Conservation (phyloP, 2,329 filamentous ascomycete species). For the Pestalotiopsis sp. region DNA sequence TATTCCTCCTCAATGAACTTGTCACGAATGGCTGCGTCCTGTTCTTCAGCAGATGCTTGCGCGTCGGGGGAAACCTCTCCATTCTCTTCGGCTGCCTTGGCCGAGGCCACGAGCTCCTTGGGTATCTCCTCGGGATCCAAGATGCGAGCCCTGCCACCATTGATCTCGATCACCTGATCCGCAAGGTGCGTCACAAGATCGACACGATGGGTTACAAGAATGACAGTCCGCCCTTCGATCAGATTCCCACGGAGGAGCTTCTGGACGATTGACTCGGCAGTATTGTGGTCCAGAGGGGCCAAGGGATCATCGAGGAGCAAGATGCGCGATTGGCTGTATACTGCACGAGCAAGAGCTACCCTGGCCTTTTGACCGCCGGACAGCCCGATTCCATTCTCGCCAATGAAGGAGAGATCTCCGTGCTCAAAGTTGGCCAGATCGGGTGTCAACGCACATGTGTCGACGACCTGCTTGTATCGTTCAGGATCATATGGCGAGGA, state of each 20-base stretch:
- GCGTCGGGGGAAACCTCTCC: slow-evolving; percentile 33
- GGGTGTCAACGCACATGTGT: slow-evolving; percentile 59
- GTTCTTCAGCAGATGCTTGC: slow-evolving; percentile 36
- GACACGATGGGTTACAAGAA: slow-evolving; percentile 82
- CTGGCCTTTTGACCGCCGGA: slow-evolving; percentile 66
- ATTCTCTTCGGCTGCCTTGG: slow-evolving; percentile 24
- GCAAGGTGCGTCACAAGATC: slow-evolving; percentile 75
- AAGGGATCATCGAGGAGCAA: slow-evolving; percentile 65
- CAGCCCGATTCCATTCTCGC: slow-evolving; percentile 63
- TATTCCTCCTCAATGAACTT: slow-evolving; percentile 82
- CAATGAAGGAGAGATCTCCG: slow-evolving; percentile 61
- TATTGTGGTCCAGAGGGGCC: slow-evolving; percentile 64
- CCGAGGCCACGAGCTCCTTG: slow-evolving; percentile 30
- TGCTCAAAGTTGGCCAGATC: slow-evolving; percentile 59
- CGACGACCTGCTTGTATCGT: slow-evolving; percentile 61
- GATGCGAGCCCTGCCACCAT: slow-evolving; percentile 57
- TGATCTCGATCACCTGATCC: slow-evolving; percentile 71
- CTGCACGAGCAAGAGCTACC: slow-evolving; percentile 62
- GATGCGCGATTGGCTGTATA: slow-evolving; percentile 60
- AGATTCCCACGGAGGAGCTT: slow-evolving; percentile 62
- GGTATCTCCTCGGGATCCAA: slow-evolving; percentile 47
- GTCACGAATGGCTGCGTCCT: slow-evolving; percentile 59
- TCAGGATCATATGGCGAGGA: slow-evolving; percentile 54
- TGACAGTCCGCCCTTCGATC: slow-evolving; percentile 64
- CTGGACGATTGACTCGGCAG: slow-evolving; percentile 62